Base-by-base conservation (phyloP, 2,329 filamentous ascomycete genomes). In the Akanthomyces uredinophilus region DNA sequence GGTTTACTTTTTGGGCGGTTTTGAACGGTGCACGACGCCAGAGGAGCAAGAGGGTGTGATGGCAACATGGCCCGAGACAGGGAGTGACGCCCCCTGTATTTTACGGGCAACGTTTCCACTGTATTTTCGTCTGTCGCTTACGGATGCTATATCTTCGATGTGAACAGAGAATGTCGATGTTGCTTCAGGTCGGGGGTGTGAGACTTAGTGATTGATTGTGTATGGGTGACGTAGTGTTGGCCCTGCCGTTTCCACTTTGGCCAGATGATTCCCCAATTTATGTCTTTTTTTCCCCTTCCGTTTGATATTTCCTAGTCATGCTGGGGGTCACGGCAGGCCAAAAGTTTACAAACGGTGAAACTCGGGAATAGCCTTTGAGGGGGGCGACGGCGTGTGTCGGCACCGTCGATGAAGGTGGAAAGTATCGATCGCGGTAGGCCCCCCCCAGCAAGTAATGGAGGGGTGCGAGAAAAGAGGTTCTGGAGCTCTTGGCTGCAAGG, bases 361-460 rank as follows among this genome's bases (percentile, higher is more conserved):
- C 43, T 24, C n/a, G 27, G 29, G 10, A 16, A 7, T 27, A 20
- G 39, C 22, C 43, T 32, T 59, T 50, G 22, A 24, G 56, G 22
- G 44, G 44, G 55, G 27, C n/a, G 8, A 24, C 29, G 5, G 6
- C 22, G 44, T n/a, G 56, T 43, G 56, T 41, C 44, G 14, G 18
- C 52, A 29, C 27, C 18, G 58, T 61, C 58, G 58, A 61, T 61
- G 50, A 61, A 54, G 58, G 58, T 35, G 58, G 41, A 49, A 54
- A 61, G 54, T 29, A 50, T 61, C 58, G 58, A 61, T 61, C 58
- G 58, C 58, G 50, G 41, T 46, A 29, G 27, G n/a, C n/a, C n/a
- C n/a, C 35, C 49, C 50, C 14, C 16, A 18, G n/a, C 50, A 39
- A 39, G 27, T n/a, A 20, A 14, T 18, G 29, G 49, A 55, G 39